Evolutionary conservation across 805 yeast species (phyloP), one percentile per base, ranked within the genome.

Genomic region (Tetrapisispora phaffii): DNA sequence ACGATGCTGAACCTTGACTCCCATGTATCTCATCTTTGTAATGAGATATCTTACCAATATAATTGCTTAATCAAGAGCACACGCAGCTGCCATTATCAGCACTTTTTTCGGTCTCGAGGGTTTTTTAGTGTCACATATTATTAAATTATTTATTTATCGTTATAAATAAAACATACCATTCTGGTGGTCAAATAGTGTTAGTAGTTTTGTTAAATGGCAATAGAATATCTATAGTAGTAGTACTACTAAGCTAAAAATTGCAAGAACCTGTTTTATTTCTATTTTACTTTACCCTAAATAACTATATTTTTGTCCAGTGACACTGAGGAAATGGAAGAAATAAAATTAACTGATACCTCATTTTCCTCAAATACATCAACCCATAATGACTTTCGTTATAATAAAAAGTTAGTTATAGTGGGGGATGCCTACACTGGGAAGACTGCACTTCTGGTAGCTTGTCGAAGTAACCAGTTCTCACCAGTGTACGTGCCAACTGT

Each of bases 371-470:
- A 38, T 12, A 28, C 17, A 12, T 26, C 32, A 17, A 28, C 23
- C 6, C 23, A 26, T 10, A 38, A 38, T 19, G 33, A 38, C 7
- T 26, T 38, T 26, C 41, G 24, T 9, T 38, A 38, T 24, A 68
- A 86, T 73, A 80, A 82, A 71, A 87, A 87, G 70, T 76, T 87
- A 61, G 96, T 88, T 66, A 85, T 88, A 62, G 96, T 87, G 46
- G 96, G 96, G 67, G 96, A 87, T 67, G 96, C 96, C 77, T 95
- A 95, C 47, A 87, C 95, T 73, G 96, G 96, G 71, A 87, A 87
- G 64, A 88, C 96, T 8, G 86, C 95, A 76, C 73, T 87, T 58
- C 74, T 87, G 66, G 87, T 86, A 71, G 83, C 77, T 47, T 83
- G 80, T 67, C 82, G 83, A 58, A 86, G 81, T 71, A 95, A 86